A percentile compares a stretch with the other conserved stretches of the same genome.
phyloP scores from a whole-genome alignment of 371 early-diverging fungal species.

The Homolaphlyctis polyrhiza region DNA sequence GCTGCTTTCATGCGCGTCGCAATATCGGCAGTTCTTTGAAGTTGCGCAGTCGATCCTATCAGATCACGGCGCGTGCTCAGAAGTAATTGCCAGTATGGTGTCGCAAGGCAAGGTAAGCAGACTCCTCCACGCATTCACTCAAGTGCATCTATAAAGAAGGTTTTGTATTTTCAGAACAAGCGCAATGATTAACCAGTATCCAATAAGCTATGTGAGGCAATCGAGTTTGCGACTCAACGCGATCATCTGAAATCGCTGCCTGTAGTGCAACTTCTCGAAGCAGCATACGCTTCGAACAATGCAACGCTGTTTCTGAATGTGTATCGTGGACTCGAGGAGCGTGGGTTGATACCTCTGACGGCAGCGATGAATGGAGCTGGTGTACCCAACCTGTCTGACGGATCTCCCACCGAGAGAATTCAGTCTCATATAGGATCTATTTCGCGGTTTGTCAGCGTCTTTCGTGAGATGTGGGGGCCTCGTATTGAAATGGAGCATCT shows the following conservation, averaged over 20 bases:
- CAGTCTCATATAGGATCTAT: too few species aligned
- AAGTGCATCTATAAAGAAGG: background rate
- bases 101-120: background rate
- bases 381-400: background rate
- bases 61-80: background rate
- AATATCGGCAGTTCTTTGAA: background rate
- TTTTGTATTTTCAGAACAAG: background rate
- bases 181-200: too few species aligned
- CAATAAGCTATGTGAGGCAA: background rate
- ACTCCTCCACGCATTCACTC: background rate
- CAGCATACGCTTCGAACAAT: conserved; percentile 1
- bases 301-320: background rate
- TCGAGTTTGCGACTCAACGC: background rate
- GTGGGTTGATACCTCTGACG: background rate
- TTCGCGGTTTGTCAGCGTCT: conserved; percentile 11
- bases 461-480: conserved; percentile 12
- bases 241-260: background rate
- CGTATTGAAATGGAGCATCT: conserved; percentile 10
- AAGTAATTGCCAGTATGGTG: background rate
- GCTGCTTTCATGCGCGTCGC: background rate
- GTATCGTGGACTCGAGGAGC: conserved; percentile 1
- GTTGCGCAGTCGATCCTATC: background rate
- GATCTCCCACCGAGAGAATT: background rate
- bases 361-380: background rate
- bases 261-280: background rate